These are phyloP conservation scores for Porpolomopsis calyptriformis DNA, from an alignment of 768 basidiomycete species.

Conservation along the genomic window DNA sequence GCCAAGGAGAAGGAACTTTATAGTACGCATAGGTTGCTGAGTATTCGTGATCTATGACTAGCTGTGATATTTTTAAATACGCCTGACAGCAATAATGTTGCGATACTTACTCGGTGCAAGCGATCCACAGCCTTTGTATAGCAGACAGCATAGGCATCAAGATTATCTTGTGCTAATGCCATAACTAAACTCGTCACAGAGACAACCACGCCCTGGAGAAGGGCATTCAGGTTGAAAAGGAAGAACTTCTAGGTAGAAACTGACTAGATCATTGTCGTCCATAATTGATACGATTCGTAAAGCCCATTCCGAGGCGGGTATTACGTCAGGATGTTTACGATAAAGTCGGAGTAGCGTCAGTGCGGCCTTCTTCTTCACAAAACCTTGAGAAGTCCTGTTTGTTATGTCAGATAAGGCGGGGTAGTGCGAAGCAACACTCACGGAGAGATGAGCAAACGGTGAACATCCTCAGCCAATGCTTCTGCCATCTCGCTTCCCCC, in stretches of 20 bases:
- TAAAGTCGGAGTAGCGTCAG: constrained; percentile 87
- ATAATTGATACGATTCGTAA: constrained; percentile 89
- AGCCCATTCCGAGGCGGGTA: constrained; percentile 93
- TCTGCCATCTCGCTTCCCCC: constrained; percentile 99
- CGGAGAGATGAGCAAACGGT: constrained; percentile 91
- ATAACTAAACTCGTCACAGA: constrained; percentile 90
- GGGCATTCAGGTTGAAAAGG: constrained; percentile 5
- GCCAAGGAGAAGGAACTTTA: constrained; percentile 94
- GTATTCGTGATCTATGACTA: constrained; percentile 87
- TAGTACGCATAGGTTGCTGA: constrained; percentile 89
- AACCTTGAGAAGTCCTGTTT: constrained; percentile 79
- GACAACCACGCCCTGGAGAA: constrained; percentile 75
- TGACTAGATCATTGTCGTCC: constrained; percentile 83
- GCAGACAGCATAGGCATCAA: constrained; percentile 83
- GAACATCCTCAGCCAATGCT: constrained; percentile 85
- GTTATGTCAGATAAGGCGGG: constrained; percentile 1
- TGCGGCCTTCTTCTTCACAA: constrained; percentile 98
- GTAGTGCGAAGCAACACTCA: constrained; percentile 26
- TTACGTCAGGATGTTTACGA: constrained; percentile 90
- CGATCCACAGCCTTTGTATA: constrained; percentile 93
- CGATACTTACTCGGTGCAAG: constrained; percentile 54
- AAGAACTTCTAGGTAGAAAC: constrained; percentile 10
- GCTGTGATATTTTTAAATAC: constrained; percentile 30
- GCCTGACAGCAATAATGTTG: not conserved
- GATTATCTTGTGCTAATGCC: constrained; percentile 88